Evolutionary conservation across 1,284 basidiomycete species (phyloP), one percentile per base, ranked within the genome.

Genomic region (Gymnopus androsaceus): DNA sequence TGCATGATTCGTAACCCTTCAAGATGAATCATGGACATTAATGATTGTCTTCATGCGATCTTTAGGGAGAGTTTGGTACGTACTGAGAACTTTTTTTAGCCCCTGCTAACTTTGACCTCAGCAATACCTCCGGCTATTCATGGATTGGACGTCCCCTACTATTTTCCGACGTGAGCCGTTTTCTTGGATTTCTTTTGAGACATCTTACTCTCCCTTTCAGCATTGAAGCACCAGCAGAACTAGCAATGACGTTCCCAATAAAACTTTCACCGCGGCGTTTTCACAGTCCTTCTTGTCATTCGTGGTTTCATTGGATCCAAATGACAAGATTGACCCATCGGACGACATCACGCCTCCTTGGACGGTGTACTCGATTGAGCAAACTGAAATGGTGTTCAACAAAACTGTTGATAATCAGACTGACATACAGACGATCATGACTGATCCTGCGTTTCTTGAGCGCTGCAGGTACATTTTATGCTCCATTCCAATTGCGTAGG

Each of bases 81-180:
- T 11, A 33, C 4, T 17, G 12, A 11, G 30, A 34, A 23, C 1
- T 19, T 34, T 15, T 17, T 4, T 25, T 15, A 38, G 8, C 33
- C 38, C 5, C 21, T 8, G 25, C 15, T 19, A 3, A 37, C 14
- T 19, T 21, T 42, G n/a, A n/a, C 14, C 19, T 7, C 23, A 50
- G 48, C 65, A n/a, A 54, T 67, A 19, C 64, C 64, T 19, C 65
- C 63, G 34, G 65, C 54, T 3, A n/a, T 12, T 5, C 65, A 67
- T 48, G 65, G 60, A 11, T 38, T 49, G 44, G 65, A 67, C 47
- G 40, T 62, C 1, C 45, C 40, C 9, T 67, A 65, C 50, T 65
- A 65, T 45, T 64, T 67, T 54, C 55, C 62, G 6, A 25, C 17
- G 46, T 60, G 17, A 54, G 58, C 50, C 8, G 9, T 14, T 17